Evolutionary conservation across 192 early-diverging fungal species (phyloP).

Genomic region (Blastocladiella britannica): DNA sequence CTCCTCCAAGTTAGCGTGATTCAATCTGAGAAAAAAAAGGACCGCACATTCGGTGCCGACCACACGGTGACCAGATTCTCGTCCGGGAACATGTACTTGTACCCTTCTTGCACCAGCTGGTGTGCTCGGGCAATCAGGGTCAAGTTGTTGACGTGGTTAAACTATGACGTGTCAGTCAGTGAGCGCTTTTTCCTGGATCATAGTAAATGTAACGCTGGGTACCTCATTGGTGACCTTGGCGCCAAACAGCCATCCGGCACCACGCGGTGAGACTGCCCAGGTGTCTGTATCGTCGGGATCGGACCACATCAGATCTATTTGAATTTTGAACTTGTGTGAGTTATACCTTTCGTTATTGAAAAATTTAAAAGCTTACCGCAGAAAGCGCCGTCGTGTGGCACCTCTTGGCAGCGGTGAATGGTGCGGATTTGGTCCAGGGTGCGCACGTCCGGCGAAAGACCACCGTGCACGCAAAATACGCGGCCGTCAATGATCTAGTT

Average conservation of each 20-base stretch:
- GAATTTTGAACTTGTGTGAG: slow-evolving; percentile 2
- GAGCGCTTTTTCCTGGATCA: neutral
- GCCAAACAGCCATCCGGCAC: slow-evolving; percentile 94
- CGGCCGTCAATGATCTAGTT: slow-evolving; percentile 73
- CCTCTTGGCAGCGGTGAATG: slow-evolving; percentile 85
- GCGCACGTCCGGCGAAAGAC: slow-evolving; percentile 76
- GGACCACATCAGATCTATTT: slow-evolving; percentile 81
- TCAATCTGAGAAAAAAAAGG: neutral
- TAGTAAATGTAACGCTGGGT: neutral
- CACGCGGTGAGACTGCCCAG: slow-evolving; percentile 73
- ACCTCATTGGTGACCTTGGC: slow-evolving; percentile 81
- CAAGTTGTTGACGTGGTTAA: slow-evolving; percentile 80
- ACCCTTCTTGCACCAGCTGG: slow-evolving; percentile 95
- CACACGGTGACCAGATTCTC: slow-evolving; percentile 79
- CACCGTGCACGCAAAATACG: slow-evolving; percentile 84
- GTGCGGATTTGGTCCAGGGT: slow-evolving; percentile 84
- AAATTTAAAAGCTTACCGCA: slow-evolving; percentile 26
- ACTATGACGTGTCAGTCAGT: slow-evolving; percentile 19
- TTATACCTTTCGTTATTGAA: neutral
- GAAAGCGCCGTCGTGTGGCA: slow-evolving; percentile 85
- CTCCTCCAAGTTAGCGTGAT: slow-evolving; percentile 57
- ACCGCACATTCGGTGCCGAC: slow-evolving; percentile 24
- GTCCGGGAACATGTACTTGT: slow-evolving; percentile 83
- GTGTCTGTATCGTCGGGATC: slow-evolving; percentile 86
- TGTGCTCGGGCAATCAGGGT: slow-evolving; percentile 83